Base-by-base conservation (phyloP, 1,139 yeast species). In the Ogataea hybrid region DNA sequence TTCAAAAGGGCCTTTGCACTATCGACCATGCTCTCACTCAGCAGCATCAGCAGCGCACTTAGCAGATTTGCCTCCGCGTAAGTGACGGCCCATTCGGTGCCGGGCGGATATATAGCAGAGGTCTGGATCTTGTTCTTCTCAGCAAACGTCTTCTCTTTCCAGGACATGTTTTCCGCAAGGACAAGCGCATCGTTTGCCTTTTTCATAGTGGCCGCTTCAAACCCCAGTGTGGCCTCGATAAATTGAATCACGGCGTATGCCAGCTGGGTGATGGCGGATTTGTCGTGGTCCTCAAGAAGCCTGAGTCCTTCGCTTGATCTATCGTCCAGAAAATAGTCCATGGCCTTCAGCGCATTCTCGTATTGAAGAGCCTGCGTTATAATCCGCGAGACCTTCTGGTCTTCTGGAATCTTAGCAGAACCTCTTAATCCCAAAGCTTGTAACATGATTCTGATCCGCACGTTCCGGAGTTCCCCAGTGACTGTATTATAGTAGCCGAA, bases 321-420 rank as follows among this genome's bases (percentile, higher is more conserved):
- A 59, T 90, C 97, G 59, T 90, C 97, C 51, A 90, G 68, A 29
- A 90, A 80, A 57, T 75, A 80, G 62, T 90, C 97, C 97, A 90
- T 89, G 16, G 97, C 95, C 53, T 80, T 79, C 25, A 90, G 69
- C 2, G 96, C 94, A 35, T 77, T 65, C 59, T 89, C 97, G 49
- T 87, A 70, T 47, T 71, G 71, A 32, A 71, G 64, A 0, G 75
- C 77, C 46, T 74, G 75, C 32, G 64, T 57, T n/a, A 75, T 52
- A 7, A 71, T 59, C 14, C 50, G 49, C 11, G 43, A 29, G 12
- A 54, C 50, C 28, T 48, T 53, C 21, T 60, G 62, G 11, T 56
- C 61, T 20, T 44, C 47, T 4, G 53, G 25, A 2, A 58, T 38
- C 4, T 48, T 37, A 6, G 49, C 51, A 3, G 54, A 42, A 20